A percentile compares a stretch with the other conserved stretches of the same genome.
Conservation (phyloP, 148 eudicot genomes). For the Amaranthus palmeri region DNA sequence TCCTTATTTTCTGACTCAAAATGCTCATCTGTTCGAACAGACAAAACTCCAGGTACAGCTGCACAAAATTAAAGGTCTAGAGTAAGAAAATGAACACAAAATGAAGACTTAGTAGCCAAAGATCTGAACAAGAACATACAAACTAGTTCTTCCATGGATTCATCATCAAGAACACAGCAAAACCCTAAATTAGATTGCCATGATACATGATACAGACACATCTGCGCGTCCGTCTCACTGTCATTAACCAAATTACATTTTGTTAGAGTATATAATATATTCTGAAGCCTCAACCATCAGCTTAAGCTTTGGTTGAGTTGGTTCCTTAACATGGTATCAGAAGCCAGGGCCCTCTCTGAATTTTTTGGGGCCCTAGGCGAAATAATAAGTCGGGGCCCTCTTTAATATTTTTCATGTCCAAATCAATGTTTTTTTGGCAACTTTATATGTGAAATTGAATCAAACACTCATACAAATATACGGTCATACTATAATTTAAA, state of each 20-base stretch:
- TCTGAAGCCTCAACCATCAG: too few relatives aligned
- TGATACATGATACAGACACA: slow-evolving; percentile 74
- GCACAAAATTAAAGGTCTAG: slow-evolving; percentile 21
- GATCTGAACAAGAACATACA: slow-evolving; percentile 32
- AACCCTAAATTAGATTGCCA: slow-evolving; percentile 69
- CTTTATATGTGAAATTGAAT: too few relatives aligned
- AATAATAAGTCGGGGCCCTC: too few relatives aligned
- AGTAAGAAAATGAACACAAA: slow-evolving; percentile 1
- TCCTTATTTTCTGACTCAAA: slow-evolving; percentile 53
- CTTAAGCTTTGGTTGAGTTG: too few relatives aligned
- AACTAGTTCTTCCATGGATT: slow-evolving; percentile 54
- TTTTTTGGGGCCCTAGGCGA: too few relatives aligned
- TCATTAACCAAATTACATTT: slow-evolving; percentile 4
- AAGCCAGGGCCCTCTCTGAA: too few relatives aligned
- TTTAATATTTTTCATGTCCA: too few relatives aligned
- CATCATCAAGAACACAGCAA: slow-evolving; percentile 76
- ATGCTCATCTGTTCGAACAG: slow-evolving; percentile 54
- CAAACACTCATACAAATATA: too few relatives aligned
- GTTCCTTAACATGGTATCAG: too few relatives aligned
- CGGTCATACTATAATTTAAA: too few relatives aligned
- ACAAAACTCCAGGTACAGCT: slow-evolving; percentile 76
- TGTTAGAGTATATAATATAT: too few relatives aligned
- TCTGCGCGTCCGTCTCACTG: slow-evolving; percentile 85
- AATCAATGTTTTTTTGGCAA: too few relatives aligned
- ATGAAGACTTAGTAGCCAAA: not conserved